Percentiles rank a stretch among this genome's conserved stretches.
Conservation (phyloP, 2,329 filamentous ascomycete genomes). For the Sphaceloma murrayae region DNA sequence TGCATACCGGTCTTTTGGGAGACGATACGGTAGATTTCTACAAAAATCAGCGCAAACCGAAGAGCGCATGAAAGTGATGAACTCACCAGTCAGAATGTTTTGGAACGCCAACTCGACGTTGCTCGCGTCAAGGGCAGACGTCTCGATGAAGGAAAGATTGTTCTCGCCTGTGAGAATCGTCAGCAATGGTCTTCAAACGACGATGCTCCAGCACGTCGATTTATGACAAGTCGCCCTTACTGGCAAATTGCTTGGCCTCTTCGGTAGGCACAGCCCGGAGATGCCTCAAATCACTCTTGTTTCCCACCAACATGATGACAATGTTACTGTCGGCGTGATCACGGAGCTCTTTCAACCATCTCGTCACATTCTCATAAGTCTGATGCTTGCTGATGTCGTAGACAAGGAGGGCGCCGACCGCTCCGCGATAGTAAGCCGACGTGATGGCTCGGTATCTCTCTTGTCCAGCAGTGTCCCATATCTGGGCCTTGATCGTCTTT, state of each 20-base stretch:
- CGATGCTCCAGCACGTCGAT: neutral
- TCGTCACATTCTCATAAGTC: conserved; percentile 97
- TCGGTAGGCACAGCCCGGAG: conserved; percentile 93
- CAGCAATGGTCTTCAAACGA: no score
- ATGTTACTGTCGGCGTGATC: conserved; percentile 98
- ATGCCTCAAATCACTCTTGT: conserved; percentile 99
- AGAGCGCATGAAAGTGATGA: neutral
- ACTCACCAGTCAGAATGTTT: conserved; percentile 92
- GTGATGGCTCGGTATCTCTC: conserved; percentile 99
- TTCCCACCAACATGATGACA: conserved; percentile 98
- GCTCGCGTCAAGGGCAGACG: conserved; percentile 94
- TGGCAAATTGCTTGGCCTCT: conserved; percentile 95
- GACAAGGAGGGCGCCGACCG: conserved; percentile 91
- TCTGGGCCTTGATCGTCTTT: conserved; percentile 99
- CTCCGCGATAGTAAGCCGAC: conserved; percentile 96
- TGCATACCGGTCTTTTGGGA: conserved; percentile 32
- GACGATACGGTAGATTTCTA: conserved; percentile 99
- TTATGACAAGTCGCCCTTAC: conserved; percentile 46
- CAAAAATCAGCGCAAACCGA: neutral
- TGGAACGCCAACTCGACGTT: conserved; percentile 99
- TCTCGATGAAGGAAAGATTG: conserved; percentile 98
- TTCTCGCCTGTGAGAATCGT: conserved; percentile 62
- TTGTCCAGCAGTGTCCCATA: conserved; percentile 98
- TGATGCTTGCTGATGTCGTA: conserved; percentile 99
- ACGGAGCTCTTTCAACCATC: conserved; percentile 97